These are phyloP conservation scores for Backusella australiensis DNA, from an alignment of 192 early-diverging fungal genomes.

Conservation along the genomic window DNA sequence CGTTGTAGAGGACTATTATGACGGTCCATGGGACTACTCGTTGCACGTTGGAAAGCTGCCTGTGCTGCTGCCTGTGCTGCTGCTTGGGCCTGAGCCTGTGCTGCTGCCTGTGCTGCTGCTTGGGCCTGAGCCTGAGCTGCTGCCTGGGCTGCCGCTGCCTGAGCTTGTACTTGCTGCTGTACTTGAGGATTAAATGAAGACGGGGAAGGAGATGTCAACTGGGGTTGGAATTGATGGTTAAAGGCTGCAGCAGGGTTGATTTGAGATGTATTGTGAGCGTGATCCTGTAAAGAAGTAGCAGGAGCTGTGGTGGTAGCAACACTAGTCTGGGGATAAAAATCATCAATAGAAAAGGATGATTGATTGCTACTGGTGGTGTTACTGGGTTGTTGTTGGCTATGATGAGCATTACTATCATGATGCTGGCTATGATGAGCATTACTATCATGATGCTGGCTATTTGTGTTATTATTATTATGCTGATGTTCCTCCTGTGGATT, in stretches of 20 bases:
- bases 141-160: neutral
- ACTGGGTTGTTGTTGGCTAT: neutral
- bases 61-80: neutral
- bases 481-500: conserved; percentile 2
- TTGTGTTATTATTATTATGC: neutral
- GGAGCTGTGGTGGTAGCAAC: neutral
- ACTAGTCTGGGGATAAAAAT: neutral
- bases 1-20: neutral
- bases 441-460: neutral
- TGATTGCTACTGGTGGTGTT: neutral
- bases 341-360: conserved; percentile 1
- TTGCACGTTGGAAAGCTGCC: neutral
- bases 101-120: neutral
- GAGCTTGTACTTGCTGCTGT: neutral
- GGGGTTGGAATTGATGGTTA: neutral
- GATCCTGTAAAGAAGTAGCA: conserved; percentile 1
- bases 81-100: neutral
- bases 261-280: neutral
- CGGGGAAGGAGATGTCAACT: neutral
- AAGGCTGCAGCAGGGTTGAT: neutral
- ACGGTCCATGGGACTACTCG: neutral
- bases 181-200: neutral
- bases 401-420: neutral
- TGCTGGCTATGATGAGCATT: neutral
- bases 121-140: neutral